phyloP scores from a whole-genome alignment of 176 grass and related monocot genomes.

The Pharus latifolius region DNA sequence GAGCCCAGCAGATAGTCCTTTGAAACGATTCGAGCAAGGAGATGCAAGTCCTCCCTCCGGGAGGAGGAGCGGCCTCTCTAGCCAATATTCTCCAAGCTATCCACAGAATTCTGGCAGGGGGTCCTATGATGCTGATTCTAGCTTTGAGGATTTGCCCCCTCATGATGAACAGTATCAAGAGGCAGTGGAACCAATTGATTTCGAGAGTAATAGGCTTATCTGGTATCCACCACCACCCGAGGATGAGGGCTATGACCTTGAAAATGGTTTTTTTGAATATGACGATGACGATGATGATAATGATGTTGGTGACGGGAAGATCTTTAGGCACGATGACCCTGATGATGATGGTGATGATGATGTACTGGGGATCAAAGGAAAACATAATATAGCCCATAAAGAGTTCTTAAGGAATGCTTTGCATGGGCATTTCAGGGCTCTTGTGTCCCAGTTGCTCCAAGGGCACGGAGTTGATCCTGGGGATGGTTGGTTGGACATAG shows the following conservation, averaged over 20 bases:
- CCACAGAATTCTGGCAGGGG: constrained; percentile 26
- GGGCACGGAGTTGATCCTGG: constrained; percentile 56
- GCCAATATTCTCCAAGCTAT: constrained; percentile 35
- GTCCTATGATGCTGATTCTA: constrained; percentile 24
- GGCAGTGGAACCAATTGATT: constrained; percentile 38
- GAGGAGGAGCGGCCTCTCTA: constrained; percentile 14
- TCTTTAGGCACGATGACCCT: constrained; percentile 33
- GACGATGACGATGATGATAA: constrained; percentile 57
- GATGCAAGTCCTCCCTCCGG: constrained; percentile 50
- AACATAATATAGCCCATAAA: constrained; percentile 55
- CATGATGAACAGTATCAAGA: constrained; percentile 20
- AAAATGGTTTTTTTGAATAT: constrained; percentile 56
- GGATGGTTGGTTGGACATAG: constrained; percentile 61
- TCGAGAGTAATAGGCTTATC: constrained; percentile 49
- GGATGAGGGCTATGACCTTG: constrained; percentile 49
- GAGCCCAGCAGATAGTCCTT: constrained; percentile 53
- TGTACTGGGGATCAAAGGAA: constrained; percentile 26
- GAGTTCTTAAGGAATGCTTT: constrained; percentile 56
- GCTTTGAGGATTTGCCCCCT: constrained; percentile 24
- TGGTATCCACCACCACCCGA: constrained; percentile 72
- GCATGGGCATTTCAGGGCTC: constrained; percentile 82
- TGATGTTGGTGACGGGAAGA: constrained; percentile 15
- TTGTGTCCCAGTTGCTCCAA: constrained; percentile 72
- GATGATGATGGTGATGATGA: constrained; percentile 15
- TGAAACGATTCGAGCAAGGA: constrained; percentile 30